Percentiles rank a stretch among this genome's conserved stretches.
Evolutionary conservation across 2,329 filamentous ascomycete species (phyloP).

Genomic region (Ramularia endophylla): DNA sequence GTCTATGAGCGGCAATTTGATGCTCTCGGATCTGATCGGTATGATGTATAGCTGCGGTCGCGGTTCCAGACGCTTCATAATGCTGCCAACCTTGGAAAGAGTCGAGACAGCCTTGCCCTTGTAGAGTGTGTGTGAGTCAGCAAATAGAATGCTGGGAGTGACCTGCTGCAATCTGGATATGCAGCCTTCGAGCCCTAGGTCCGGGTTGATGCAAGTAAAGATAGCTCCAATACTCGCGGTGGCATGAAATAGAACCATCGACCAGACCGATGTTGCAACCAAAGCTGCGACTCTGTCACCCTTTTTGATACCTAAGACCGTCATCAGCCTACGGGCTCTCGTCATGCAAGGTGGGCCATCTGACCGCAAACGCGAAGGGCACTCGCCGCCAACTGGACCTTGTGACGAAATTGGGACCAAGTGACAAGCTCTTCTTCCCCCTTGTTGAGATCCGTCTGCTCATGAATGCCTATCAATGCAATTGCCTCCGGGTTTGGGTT

Average conservation of each 20-base stretch:
- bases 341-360: too few relatives aligned
- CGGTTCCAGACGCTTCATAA: conserved; percentile 26
- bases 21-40: conserved; percentile 19
- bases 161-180: conserved; percentile 37
- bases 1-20: conserved; percentile 23
- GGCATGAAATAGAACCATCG: conserved; percentile 37
- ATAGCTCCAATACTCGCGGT: conserved; percentile 39
- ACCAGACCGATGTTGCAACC: conserved; percentile 40
- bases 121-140: conserved; percentile 36
- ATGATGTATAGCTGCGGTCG: conserved; percentile 26
- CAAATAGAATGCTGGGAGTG: conserved; percentile 36
- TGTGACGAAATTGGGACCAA: conserved; percentile 36
- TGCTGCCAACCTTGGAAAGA: conserved; percentile 28
- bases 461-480: conserved; percentile 37
- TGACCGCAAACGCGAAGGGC: conserved; percentile 33
- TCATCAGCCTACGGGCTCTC: too few relatives aligned
- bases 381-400: conserved; percentile 34
- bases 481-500: conserved; percentile 31
- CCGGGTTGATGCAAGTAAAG: conserved; percentile 41
- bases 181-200: conserved; percentile 36
- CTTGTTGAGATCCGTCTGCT: conserved; percentile 29
- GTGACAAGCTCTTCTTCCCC: conserved; percentile 33
- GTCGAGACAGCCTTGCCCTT: conserved; percentile 34
- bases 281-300: conserved; percentile 37
- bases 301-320: conserved; percentile 23